Evolutionary conservation across 1,139 yeast species (phyloP), one percentile per base, ranked within the genome.

Genomic region (Petasospora fabianii): DNA sequence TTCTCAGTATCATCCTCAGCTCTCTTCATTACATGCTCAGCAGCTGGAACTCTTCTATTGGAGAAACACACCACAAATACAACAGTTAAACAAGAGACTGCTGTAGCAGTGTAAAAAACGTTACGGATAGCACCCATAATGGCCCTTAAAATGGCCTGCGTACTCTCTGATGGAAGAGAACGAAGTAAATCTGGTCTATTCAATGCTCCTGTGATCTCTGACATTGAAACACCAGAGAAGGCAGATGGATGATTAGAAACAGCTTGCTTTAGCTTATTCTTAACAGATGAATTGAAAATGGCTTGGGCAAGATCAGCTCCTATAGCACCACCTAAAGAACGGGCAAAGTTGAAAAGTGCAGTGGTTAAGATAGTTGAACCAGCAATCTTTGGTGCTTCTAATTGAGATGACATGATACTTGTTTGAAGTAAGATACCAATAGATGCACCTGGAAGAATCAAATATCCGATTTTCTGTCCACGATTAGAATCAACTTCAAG

Each of bases 401-500:
- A 54, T 53, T 81, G 87, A 6, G 74, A 68, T 13, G 77, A 61
- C 17, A 81, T 54, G 32, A 75, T 50, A 1, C 75, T 59, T 24
- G 77, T 62, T 56, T 80, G 88, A 50, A 78, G 65, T 36, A 66
- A 64, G 17, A 71, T 49, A 2, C 88, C 87, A 35, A 72, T 60
- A 0, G 78, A 70, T 17, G 77, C 53, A 41, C 87, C 87, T 6
- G 69, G 66, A 6, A 77, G 51, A 24, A 81, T 72, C 30, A 73
- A 57, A 11, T 69, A 61, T 0, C 87, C 87, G 42, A 80, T 75
- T 32, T 68, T 64, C 35, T 62, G 53, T 6, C 65, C 58, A 16
- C 54, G 49, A 1, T 64, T 50, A 1, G 77, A 66, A 38, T 66
- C 44, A 13, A 58, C 61, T 14, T 60, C 61, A 24, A 79, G 55